Conservation (phyloP, 2,329 filamentous ascomycete genomes). For the Calonectria pteridis region DNA sequence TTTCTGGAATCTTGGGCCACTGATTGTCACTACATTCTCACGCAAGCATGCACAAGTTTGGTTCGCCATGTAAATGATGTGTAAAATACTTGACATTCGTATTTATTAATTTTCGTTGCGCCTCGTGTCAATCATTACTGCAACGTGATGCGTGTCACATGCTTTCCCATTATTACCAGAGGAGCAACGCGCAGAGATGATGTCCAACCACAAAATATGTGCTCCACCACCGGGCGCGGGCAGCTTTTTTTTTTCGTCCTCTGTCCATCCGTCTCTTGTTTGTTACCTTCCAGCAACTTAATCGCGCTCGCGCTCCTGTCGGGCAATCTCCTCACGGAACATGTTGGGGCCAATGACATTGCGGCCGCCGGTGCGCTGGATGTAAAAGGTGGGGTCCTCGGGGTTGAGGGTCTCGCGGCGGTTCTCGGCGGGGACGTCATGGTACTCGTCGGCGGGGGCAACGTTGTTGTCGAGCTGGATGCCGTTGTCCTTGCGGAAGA, state of each 20-base stretch:
- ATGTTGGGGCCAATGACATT: conserved; percentile 52
- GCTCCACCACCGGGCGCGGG: conserved; percentile 10
- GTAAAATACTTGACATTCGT: conserved; percentile 38
- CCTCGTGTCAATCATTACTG: conserved; percentile 40
- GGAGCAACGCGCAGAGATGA: conserved; percentile 24
- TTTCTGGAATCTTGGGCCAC: not conserved
- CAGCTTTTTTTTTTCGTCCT: not conserved
- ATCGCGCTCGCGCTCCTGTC: conserved; percentile 58
- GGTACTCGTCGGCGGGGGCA: conserved; percentile 47
- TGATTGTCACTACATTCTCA: not conserved
- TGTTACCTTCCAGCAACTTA: conserved; percentile 39
- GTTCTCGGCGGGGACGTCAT: conserved; percentile 47
- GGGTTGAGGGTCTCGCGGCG: conserved; percentile 63
- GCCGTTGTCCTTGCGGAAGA: conserved; percentile 53
- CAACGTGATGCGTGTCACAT: conserved; percentile 26
- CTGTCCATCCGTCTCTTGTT: conserved; percentile 7
- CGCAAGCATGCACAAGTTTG: not conserved
- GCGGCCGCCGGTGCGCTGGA: conserved; percentile 47
- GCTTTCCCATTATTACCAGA: conserved; percentile 27
- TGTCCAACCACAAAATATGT: not conserved
- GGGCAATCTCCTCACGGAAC: conserved; percentile 64
- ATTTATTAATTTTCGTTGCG: conserved; percentile 39
- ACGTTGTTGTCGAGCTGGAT: conserved; percentile 59
- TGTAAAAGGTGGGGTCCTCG: conserved; percentile 56
- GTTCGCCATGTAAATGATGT: not conserved